These are phyloP conservation scores for Bipolaris cookei DNA, from an alignment of 2,329 filamentous ascomycete genomes.

Conservation along the genomic window DNA sequence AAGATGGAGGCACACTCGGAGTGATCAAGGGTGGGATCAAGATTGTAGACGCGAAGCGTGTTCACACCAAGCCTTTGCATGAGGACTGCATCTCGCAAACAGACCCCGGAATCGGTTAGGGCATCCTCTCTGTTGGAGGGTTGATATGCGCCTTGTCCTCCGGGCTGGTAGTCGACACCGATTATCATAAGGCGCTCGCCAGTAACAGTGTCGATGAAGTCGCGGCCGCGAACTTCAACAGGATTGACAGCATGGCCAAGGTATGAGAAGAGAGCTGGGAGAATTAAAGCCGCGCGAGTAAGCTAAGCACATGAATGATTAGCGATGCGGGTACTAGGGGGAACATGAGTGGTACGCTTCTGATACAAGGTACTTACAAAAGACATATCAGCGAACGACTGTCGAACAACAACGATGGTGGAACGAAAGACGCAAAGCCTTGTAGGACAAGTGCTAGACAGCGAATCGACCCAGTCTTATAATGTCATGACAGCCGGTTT, in stretches of 20 bases:
- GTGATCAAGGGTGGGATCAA: conserved; percentile 65
- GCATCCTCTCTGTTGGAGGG: conserved; percentile 59
- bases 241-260: conserved; percentile 61
- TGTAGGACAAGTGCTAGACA: not conserved
- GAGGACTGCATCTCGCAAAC: conserved; percentile 67
- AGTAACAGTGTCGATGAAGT: conserved; percentile 66
- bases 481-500: conserved; percentile 1
- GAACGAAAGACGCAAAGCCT: conserved; percentile 2
- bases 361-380: conserved; percentile 7
- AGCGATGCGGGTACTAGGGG: conserved; percentile 12
- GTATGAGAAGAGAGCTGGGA: conserved; percentile 47
- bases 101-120: conserved; percentile 63
- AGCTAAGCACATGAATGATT: conserved; percentile 28
- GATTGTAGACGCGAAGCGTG: conserved; percentile 70
- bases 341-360: conserved; percentile 5
- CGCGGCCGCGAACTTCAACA: conserved; percentile 63
- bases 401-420: conserved; percentile 6
- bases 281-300: conserved; percentile 34
- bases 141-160: conserved; percentile 65
- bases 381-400: conserved; percentile 16
- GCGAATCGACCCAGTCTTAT: conserved; percentile 8
- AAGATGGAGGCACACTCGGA: conserved; percentile 68
- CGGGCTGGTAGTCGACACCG: conserved; percentile 67
- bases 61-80: conserved; percentile 69
- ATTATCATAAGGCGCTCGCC: conserved; percentile 67